phyloP scores from a whole-genome alignment of 805 yeast genomes.

The Pichia membranifaciens region DNA sequence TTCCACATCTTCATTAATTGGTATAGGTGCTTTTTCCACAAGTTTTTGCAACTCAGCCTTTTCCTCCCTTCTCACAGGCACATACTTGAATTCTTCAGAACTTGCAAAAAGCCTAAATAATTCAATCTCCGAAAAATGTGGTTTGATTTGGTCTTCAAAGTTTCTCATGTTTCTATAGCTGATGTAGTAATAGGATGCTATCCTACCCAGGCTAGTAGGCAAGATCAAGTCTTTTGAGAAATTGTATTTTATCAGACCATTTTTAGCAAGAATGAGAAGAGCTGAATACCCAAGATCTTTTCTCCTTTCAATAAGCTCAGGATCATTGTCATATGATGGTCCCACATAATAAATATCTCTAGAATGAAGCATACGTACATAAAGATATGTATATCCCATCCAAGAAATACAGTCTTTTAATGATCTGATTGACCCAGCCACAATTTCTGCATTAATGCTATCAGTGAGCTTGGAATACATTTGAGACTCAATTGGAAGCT shows the following conservation, averaged over 20 bases:
- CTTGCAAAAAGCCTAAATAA: conserved; percentile 68
- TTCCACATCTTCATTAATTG: conserved; percentile 64
- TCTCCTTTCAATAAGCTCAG: conserved; percentile 45
- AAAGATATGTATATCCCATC: conserved; percentile 75
- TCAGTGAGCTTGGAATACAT: conserved; percentile 66
- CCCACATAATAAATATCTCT: conserved; percentile 76
- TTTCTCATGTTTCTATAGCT: conserved; percentile 63
- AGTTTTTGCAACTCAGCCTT: conserved; percentile 63
- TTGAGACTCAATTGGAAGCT: conserved; percentile 89
- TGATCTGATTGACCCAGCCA: conserved; percentile 55
- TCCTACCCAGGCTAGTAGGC: conserved; percentile 68
- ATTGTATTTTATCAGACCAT: conserved; percentile 59
- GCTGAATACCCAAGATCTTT: conserved; percentile 75
- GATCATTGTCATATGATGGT: conserved; percentile 51
- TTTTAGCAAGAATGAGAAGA: conserved; percentile 47
- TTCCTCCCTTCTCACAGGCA: conserved; percentile 86
- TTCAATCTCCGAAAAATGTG: conserved; percentile 66
- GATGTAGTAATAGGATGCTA: conserved; percentile 85
- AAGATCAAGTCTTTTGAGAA: conserved; percentile 39
- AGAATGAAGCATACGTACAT: conserved; percentile 67
- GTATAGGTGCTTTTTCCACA: conserved; percentile 75
- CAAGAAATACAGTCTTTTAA: conserved; percentile 70
- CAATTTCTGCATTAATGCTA: conserved; percentile 81
- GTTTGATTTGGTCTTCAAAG: conserved; percentile 57
- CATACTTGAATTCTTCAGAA: conserved; percentile 79